Percentiles rank a stretch among this genome's conserved stretches.
These are phyloP conservation scores for Xylaria sp. DNA, from an alignment of 2,329 filamentous ascomycete species.

Conservation along the genomic window DNA sequence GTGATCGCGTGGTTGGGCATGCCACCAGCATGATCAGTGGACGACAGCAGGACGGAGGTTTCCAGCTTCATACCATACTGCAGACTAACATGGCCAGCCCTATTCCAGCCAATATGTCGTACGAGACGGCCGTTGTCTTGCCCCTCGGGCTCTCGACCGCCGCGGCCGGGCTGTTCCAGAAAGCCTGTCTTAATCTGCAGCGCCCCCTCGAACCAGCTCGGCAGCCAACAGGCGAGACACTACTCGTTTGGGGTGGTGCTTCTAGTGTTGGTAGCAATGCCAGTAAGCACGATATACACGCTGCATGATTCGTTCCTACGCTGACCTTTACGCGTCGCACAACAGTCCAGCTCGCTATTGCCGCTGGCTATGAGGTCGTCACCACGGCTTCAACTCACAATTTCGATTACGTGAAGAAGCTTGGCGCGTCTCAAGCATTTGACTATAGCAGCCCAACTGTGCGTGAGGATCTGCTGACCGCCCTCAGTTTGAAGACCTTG, in stretches of 20 bases:
- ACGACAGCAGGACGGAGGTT: conserved; percentile 26
- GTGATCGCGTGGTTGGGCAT: conserved; percentile 40
- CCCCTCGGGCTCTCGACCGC: conserved; percentile 24
- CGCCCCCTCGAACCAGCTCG: conserved; percentile 29
- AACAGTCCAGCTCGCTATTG: conserved; percentile 28
- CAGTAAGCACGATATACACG: conserved; percentile 9
- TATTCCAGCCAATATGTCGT: conserved; percentile 22
- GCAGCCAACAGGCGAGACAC: conserved; percentile 29
- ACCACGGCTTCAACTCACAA: conserved; percentile 23
- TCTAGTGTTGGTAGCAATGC: conserved; percentile 29
- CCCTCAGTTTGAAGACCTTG: conserved; percentile 10
- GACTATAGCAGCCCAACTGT: conserved; percentile 23
- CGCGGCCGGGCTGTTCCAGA: conserved; percentile 14
- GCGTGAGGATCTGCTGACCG: conserved; percentile 1
- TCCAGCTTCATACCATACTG: conserved; percentile 26
- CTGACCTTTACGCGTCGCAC: conserved; percentile 12
- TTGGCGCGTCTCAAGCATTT: conserved; percentile 27
- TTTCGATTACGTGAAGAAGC: conserved; percentile 28
- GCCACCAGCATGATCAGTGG: conserved; percentile 39
- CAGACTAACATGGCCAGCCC: conserved; percentile 12
- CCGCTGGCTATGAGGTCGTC: conserved; percentile 32
- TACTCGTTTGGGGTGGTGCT: conserved; percentile 47
- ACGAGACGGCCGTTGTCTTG: conserved; percentile 15
- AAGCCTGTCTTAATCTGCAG: conserved; percentile 17
- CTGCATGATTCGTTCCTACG: background rate